These are phyloP conservation scores for Macrocybe sp. DNA, from an alignment of 1,284 basidiomycete species.

Conservation along the genomic window DNA sequence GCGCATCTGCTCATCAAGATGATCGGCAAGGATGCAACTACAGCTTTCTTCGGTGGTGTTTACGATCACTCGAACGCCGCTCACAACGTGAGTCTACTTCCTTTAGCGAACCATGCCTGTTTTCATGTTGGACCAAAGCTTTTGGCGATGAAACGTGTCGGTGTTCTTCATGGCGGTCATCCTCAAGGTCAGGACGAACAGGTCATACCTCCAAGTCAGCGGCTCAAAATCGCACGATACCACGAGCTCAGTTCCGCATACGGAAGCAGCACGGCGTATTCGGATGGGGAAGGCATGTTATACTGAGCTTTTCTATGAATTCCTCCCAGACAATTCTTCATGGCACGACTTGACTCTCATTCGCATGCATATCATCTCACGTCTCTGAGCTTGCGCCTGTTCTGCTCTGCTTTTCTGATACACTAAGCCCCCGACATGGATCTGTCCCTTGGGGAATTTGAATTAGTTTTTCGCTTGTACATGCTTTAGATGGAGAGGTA, in stretches of 20 bases:
- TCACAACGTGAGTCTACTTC: slow-evolving; percentile 57
- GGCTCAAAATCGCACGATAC: slow-evolving; percentile 63
- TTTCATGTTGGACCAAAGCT: slow-evolving; percentile 15
- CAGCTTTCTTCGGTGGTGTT: slow-evolving; percentile 91
- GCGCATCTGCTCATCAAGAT: slow-evolving; percentile 64
- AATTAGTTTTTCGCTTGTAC: no score
- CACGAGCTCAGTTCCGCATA: slow-evolving; percentile 57
- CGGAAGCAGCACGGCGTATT: slow-evolving; percentile 35
- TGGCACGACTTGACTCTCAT: no score
- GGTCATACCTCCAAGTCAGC: slow-evolving; percentile 60
- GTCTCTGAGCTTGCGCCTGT: no score
- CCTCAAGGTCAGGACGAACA: slow-evolving; percentile 50
- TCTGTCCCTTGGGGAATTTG: no score
- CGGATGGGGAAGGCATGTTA: slow-evolving; percentile 36
- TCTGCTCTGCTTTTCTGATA: no score
- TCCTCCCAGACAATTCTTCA: neutral
- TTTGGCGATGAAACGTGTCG: slow-evolving; percentile 80
- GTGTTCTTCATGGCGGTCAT: slow-evolving; percentile 77
- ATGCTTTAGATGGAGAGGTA: neutral
- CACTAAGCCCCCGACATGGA: no score
- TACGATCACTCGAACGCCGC: slow-evolving; percentile 94
- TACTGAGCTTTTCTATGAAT: slow-evolving; percentile 11
- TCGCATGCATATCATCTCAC: no score
- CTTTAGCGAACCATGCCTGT: neutral
- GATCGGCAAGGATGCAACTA: slow-evolving; percentile 82